phyloP scores from a whole-genome alignment of 108 stramenopile species.

The Epithemia pelagica region DNA sequence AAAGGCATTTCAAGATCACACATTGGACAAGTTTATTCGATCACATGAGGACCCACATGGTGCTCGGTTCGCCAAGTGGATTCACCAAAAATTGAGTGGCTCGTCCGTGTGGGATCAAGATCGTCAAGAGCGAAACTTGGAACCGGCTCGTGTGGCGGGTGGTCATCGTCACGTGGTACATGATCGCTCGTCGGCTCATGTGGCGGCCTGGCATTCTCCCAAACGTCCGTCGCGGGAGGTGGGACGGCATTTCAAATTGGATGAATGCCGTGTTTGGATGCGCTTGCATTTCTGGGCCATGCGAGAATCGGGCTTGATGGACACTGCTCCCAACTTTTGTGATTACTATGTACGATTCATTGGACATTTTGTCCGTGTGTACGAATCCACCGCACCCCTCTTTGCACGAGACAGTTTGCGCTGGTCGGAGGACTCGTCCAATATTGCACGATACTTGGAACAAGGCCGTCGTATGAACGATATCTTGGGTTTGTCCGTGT shows the following conservation, averaged over 20 bases:
- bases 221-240: constrained; percentile 42
- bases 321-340: constrained; percentile 41
- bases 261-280: constrained; percentile 72
- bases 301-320: constrained; percentile 39
- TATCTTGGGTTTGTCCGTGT: constrained; percentile 33
- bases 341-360: constrained; percentile 71
- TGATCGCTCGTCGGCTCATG: constrained; percentile 66
- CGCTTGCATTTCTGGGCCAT: constrained; percentile 65
- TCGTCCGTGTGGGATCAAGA: constrained; percentile 55
- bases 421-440: constrained; percentile 45
- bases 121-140: constrained; percentile 19
- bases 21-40: constrained; percentile 60
- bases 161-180: constrained; percentile 33
- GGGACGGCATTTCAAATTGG: constrained; percentile 55
- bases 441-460: constrained; percentile 39
- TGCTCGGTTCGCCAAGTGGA: constrained; percentile 62
- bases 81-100: constrained; percentile 59
- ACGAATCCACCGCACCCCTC: constrained; percentile 40
- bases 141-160: constrained; percentile 7
- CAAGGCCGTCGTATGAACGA: constrained; percentile 45
- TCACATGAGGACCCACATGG: constrained; percentile 58
- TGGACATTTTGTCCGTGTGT: constrained; percentile 62
- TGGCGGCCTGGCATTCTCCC: constrained; percentile 56
- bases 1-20: constrained; percentile 46
- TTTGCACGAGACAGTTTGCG: constrained; percentile 59